Base-by-base conservation (phyloP, 129 eudicot species). In the Solidago caesia region DNA sequence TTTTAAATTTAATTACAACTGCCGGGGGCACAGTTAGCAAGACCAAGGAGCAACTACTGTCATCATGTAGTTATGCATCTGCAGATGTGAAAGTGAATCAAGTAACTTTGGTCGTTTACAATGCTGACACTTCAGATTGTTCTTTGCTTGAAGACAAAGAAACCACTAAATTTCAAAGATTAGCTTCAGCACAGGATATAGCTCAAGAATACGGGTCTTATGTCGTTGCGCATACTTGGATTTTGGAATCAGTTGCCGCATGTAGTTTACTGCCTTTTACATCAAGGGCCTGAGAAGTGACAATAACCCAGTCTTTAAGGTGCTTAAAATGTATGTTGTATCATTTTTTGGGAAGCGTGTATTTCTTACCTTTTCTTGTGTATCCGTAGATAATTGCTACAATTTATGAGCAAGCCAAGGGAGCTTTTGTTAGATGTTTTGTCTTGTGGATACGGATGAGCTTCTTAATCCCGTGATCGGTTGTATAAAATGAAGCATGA, bases 181-280 rank as follows among this genome's bases (percentile, higher is more conserved):
- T 61, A 60, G 87, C 75, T 48, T 85, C 70, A 45, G 89, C 97
- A n/a, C 80, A 84, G 81, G 79, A 75, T 49, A 60, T 88, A 42
- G 95, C 85, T 67, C 81, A 71, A 39, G 73, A 64, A 74, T 76
- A 14, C 3, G 67, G 82, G 60, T 78, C 83, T 29, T 79, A 39
- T 44, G 82, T 81, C 14, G 74, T 86, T 58, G 79, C 79, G 14
- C 95, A 88, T 68, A 86, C 84, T 7, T 91, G 97, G 97, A 78
- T 91, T 71, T 77, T 91, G 87, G 89, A 88, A 68, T 86, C 97
- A 16, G 68, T 91, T 72, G 91, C 97, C 60, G 84, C 89, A 5
- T 78, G 88, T 29, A 64, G 64, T 41, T 70, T 84, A 63, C 66
- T 79, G 62, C 75, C 79, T 41, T 2, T 58, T 42, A 73, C 83